phyloP scores from a whole-genome alignment of 202 grass and related monocot genomes.

The Hordeum pubiflorum region DNA sequence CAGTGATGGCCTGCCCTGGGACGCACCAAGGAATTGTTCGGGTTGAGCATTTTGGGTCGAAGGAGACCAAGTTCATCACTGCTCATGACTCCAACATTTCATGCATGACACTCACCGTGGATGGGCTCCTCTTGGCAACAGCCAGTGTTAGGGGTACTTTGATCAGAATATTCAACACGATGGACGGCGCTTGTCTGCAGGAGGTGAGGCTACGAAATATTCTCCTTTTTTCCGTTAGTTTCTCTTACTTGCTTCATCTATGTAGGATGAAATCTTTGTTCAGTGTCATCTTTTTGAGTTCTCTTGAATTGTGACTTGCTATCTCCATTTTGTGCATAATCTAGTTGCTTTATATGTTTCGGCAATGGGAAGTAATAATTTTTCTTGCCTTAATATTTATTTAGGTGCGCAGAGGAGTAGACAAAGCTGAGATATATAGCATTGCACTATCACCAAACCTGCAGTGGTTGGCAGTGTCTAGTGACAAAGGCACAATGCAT shows the following conservation, averaged over 20 bases:
- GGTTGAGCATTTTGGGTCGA: slow-evolving; percentile 36
- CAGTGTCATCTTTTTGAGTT: neutral
- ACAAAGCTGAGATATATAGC: slow-evolving; percentile 60
- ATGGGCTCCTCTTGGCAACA: slow-evolving; percentile 61
- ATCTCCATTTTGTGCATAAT: neutral
- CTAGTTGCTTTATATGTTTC: neutral
- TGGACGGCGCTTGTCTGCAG: slow-evolving; percentile 55
- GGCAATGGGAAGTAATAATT: neutral
- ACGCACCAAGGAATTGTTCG: slow-evolving; percentile 36
- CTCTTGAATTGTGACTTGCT: neutral
- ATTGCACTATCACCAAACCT: slow-evolving; percentile 54
- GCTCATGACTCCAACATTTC: slow-evolving; percentile 62
- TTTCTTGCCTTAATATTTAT: slow-evolving; percentile 4
- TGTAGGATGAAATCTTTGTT: neutral
- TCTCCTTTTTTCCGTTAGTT: neutral
- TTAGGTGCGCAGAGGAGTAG: slow-evolving; percentile 58
- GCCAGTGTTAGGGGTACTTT: slow-evolving; percentile 69
- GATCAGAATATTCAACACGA: slow-evolving; percentile 75
- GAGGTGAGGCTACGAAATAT: slow-evolving; percentile 32
- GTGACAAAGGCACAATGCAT: slow-evolving; percentile 67
- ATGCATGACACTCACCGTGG: slow-evolving; percentile 53
- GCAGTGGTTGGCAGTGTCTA: slow-evolving; percentile 69
- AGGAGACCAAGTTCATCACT: slow-evolving; percentile 33
- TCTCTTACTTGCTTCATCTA: neutral
- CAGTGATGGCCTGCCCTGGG: slow-evolving; percentile 55